A percentile compares a stretch with the other conserved stretches of the same genome.
Evolutionary conservation across 192 early-diverging fungal genomes (phyloP).

Genomic region (Powellomyces hirtus): DNA sequence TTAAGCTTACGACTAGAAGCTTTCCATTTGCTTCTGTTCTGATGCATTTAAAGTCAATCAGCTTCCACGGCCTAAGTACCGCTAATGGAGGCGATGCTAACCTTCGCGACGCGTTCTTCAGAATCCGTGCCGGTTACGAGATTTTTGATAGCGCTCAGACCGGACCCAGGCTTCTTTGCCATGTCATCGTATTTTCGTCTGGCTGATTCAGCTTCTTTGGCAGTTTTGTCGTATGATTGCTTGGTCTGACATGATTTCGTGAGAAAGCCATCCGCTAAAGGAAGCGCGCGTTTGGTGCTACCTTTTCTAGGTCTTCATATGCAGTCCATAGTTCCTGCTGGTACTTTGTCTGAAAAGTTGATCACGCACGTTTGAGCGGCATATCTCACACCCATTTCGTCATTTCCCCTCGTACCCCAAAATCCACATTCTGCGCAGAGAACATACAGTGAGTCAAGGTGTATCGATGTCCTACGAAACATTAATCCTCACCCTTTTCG

Average conservation of each 20-base stretch:
- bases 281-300: background rate
- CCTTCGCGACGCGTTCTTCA: constrained; percentile 41
- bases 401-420: constrained; percentile 15
- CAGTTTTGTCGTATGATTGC: constrained; percentile 43
- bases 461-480: background rate
- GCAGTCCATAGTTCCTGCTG: constrained; percentile 40
- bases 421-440: constrained; percentile 24
- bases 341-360: constrained; percentile 30
- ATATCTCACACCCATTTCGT: too few relatives aligned
- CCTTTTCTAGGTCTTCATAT: constrained; percentile 50
- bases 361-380: too few relatives aligned
- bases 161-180: constrained; percentile 42
- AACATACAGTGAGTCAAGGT: background rate
- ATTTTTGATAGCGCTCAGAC: constrained; percentile 40
- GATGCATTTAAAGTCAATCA: background rate
- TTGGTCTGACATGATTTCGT: constrained; percentile 17
- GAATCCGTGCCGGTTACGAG: constrained; percentile 46
- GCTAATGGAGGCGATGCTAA: too few relatives aligned
- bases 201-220: constrained; percentile 42
- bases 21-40: constrained; percentile 39
- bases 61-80: too few relatives aligned
- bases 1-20: constrained; percentile 25
- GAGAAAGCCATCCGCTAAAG: background rate
- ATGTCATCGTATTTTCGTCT: constrained; percentile 47
- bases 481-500: constrained; percentile 34